Percentiles rank a stretch among this genome's conserved stretches.
phyloP scores from a whole-genome alignment of 2,329 filamentous ascomycete species.

The Xylaria polymorpha region DNA sequence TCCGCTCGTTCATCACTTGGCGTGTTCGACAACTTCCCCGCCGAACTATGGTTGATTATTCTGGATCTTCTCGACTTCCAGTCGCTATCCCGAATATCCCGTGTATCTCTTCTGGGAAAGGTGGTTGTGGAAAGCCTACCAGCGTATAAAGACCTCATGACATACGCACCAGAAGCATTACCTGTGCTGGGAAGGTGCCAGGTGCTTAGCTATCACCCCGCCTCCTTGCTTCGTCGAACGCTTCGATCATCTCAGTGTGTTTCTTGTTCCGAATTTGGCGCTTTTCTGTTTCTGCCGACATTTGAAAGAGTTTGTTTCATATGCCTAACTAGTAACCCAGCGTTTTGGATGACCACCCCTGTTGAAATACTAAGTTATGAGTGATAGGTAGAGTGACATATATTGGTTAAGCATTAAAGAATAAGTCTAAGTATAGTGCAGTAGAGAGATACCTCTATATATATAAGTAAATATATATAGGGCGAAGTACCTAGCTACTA shows the following conservation, averaged over 20 bases:
- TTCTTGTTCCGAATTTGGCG: conserved; percentile 1
- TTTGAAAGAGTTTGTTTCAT: conserved; percentile 1
- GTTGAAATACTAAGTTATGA: too few relatives aligned
- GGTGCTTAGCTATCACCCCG: not conserved
- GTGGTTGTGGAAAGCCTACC: not conserved
- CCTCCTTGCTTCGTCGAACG: not conserved
- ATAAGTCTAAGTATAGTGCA: too few relatives aligned
- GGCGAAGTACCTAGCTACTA: too few relatives aligned
- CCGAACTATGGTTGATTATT: not conserved
- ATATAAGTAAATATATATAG: too few relatives aligned
- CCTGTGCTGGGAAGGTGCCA: not conserved
- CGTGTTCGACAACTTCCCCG: not conserved
- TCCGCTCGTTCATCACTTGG: not conserved
- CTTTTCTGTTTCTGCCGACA: conserved; percentile 5
- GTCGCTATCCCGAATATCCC: not conserved
- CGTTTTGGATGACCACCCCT: not conserved
- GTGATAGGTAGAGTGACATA: too few relatives aligned
- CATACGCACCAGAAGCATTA: not conserved
- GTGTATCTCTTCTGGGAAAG: not conserved
- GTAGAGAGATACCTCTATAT: too few relatives aligned
- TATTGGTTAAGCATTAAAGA: too few relatives aligned
- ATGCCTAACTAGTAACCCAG: not conserved
- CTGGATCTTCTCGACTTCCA: not conserved
- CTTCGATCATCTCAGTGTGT: not conserved
- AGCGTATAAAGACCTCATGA: not conserved